Evolutionary conservation across 257 asterid species (phyloP).

Genomic region (Solanum dulcamara): DNA sequence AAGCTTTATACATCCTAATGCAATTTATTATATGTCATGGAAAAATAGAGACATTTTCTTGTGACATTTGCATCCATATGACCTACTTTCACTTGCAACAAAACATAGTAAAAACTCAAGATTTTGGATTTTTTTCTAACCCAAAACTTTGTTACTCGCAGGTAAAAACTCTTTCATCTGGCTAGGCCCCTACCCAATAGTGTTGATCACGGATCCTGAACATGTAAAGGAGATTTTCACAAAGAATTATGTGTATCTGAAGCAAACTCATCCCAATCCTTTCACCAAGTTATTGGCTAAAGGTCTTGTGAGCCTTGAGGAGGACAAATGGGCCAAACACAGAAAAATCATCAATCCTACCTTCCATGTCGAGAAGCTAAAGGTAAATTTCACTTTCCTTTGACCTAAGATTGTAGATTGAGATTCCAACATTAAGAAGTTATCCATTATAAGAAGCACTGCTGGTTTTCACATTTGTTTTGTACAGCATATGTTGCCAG

Average conservation of each 20-base stretch:
- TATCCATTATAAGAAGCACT: not conserved
- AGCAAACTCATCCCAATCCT: constrained; percentile 28
- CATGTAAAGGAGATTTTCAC: constrained; percentile 32
- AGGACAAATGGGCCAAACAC: constrained; percentile 50
- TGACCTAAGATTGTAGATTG: not conserved
- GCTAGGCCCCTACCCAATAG: constrained; percentile 45
- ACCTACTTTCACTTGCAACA: no score
- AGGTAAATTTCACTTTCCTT: not conserved
- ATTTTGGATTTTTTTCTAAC: no score
- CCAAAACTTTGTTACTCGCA: constrained; percentile 10
- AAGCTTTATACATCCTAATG: no score
- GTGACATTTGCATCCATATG: no score
- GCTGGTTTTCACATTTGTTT: not conserved
- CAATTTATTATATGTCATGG: no score
- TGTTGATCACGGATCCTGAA: constrained; percentile 28
- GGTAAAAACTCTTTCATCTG: constrained; percentile 35
- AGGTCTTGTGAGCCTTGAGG: constrained; percentile 29
- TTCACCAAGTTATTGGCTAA: constrained; percentile 12
- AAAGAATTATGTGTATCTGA: constrained; percentile 17
- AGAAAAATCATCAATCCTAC: constrained; percentile 26
- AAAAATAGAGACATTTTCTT: no score
- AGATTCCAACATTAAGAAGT: not conserved
- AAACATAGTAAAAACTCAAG: no score
- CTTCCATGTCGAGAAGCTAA: not conserved
- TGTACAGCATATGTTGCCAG: constrained; percentile 33